phyloP scores from a whole-genome alignment of 2,329 filamentous ascomycete genomes.

The Truncatella angustata region DNA sequence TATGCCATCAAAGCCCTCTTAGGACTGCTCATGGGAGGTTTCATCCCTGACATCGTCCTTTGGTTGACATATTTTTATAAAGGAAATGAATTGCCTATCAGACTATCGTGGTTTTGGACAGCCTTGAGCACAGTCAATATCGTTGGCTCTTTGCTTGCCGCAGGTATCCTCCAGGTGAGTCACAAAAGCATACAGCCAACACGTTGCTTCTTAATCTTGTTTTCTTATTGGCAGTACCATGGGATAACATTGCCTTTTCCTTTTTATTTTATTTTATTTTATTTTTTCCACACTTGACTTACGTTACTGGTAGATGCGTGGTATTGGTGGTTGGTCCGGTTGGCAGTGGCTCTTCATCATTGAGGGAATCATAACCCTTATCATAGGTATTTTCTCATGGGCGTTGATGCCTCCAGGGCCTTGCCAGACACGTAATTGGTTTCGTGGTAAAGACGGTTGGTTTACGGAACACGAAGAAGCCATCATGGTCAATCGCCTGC shows the following conservation, averaged over 20 bases:
- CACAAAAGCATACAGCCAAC: no score
- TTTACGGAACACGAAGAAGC: conserved; percentile 56
- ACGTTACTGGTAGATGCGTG: conserved; percentile 36
- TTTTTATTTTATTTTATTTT: conserved; percentile 36
- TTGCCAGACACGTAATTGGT: conserved; percentile 48
- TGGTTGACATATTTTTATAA: conserved; percentile 78
- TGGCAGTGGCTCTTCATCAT: conserved; percentile 54
- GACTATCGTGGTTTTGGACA: conserved; percentile 71
- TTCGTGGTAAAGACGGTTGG: conserved; percentile 51
- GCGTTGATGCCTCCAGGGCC: conserved; percentile 51
- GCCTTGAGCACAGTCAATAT: conserved; percentile 58
- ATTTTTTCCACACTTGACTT: conserved; percentile 30
- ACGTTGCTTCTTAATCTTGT: no score
- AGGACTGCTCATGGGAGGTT: conserved; percentile 24
- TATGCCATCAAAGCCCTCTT: conserved; percentile 34
- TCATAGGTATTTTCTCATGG: conserved; percentile 44
- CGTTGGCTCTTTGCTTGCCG: conserved; percentile 50
- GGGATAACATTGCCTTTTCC: conserved; percentile 36
- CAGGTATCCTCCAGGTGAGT: conserved; percentile 46
- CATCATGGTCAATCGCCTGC: conserved; percentile 56
- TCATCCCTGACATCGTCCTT: conserved; percentile 50
- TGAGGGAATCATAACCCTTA: conserved; percentile 52
- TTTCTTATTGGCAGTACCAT: conserved; percentile 32
- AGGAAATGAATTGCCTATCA: conserved; percentile 63
- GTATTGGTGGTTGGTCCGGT: conserved; percentile 33